Conservation (phyloP, 2,329 filamentous ascomycete species). For the Cryoendolithus antarcticus region DNA sequence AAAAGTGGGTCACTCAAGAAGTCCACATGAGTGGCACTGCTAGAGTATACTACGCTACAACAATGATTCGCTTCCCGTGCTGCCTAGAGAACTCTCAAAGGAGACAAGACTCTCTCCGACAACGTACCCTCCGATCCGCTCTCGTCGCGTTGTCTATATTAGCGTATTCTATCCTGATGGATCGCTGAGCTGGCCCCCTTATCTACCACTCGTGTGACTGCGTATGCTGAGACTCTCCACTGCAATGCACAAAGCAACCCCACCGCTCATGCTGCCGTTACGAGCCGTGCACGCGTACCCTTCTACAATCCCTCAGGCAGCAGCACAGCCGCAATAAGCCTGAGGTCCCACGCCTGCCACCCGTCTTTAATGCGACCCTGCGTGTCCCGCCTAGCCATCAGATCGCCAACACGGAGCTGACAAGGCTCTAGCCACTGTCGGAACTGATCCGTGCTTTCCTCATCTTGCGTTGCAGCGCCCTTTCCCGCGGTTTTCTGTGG, state of each 20-base stretch:
- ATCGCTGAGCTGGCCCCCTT: too few species aligned
- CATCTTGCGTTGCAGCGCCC: constrained; percentile 16
- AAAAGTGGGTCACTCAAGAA: too few species aligned
- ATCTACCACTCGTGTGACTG: too few species aligned
- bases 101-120: too few species aligned
- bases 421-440: constrained; percentile 13
- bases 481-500: constrained; percentile 5
- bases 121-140: too few species aligned
- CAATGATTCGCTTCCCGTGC: too few species aligned
- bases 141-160: too few species aligned
- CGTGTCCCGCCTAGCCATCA: constrained; percentile 8
- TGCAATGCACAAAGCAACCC: background rate
- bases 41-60: too few species aligned
- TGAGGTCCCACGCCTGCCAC: constrained; percentile 11
- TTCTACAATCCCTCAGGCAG: constrained; percentile 8
- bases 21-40: too few species aligned
- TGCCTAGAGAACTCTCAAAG: too few species aligned
- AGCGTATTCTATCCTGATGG: too few species aligned
- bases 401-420: constrained; percentile 5
- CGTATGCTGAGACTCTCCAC: background rate
- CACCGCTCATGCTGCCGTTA: background rate
- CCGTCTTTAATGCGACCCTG: constrained; percentile 2
- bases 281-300: background rate
- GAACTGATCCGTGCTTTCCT: constrained; percentile 7
- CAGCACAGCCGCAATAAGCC: constrained; percentile 11